These are phyloP conservation scores for Paraphoma sp. DNA, from an alignment of 2,329 filamentous ascomycete species.

Conservation along the genomic window DNA sequence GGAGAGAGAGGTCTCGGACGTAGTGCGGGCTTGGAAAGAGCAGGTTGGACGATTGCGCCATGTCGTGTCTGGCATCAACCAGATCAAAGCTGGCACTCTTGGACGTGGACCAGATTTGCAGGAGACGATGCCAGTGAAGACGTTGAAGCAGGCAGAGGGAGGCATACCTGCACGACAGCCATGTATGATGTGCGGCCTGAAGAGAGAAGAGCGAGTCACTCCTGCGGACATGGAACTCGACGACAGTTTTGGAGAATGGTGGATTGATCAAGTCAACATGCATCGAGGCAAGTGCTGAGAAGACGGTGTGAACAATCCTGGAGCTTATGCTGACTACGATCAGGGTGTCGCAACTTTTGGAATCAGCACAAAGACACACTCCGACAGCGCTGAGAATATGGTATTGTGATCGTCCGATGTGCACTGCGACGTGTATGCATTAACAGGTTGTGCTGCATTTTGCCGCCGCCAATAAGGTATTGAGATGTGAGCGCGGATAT, in stretches of 20 bases:
- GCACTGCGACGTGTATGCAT: no score
- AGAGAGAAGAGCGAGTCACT: conserved; percentile 80
- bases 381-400: conserved; percentile 64
- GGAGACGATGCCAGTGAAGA: conserved; percentile 72
- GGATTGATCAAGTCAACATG: conserved; percentile 72
- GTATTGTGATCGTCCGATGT: no score
- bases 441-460: not conserved
- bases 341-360: conserved; percentile 86
- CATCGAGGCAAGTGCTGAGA: conserved; percentile 65
- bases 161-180: conserved; percentile 75
- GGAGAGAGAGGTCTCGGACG: conserved; percentile 82
- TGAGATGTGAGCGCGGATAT: no score
- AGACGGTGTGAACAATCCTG: no score
- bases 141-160: conserved; percentile 66
- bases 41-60: conserved; percentile 77
- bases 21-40: conserved; percentile 75
- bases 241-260: conserved; percentile 97
- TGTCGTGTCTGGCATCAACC: conserved; percentile 71
- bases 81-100: conserved; percentile 49
- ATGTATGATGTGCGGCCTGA: conserved; percentile 87
- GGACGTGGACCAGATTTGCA: conserved; percentile 71
- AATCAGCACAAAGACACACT: conserved; percentile 73
- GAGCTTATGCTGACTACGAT: conserved; percentile 36
- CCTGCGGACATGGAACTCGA: conserved; percentile 79
- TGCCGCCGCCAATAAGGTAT: not conserved